phyloP scores from a whole-genome alignment of 148 eudicot species.

The Chenopodium album region DNA sequence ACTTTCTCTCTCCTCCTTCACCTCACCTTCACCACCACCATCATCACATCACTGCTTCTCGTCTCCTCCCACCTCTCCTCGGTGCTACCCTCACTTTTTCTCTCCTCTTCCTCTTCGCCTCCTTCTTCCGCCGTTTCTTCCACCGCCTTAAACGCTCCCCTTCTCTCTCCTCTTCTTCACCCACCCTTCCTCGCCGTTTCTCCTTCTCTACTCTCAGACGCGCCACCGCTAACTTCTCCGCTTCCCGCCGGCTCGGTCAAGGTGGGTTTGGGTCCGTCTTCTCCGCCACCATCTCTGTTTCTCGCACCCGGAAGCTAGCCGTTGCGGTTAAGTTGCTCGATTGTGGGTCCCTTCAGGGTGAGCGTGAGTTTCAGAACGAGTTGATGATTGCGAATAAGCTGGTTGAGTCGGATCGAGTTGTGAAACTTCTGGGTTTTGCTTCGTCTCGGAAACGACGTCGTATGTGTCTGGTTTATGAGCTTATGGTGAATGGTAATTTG shows the following conservation, averaged over 20 bases:
- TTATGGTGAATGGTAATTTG: slow-evolving; percentile 78
- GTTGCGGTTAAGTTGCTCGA: slow-evolving; percentile 85
- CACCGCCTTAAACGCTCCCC: slow-evolving; percentile 36
- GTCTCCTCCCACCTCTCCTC: slow-evolving; percentile 38
- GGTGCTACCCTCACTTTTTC: slow-evolving; percentile 46
- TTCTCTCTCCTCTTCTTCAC: slow-evolving; percentile 35
- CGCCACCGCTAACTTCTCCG: slow-evolving; percentile 56
- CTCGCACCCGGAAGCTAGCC: not conserved
- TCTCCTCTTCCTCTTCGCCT: slow-evolving; percentile 42
- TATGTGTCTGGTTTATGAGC: slow-evolving; percentile 80
- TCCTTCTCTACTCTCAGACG: slow-evolving; percentile 65
- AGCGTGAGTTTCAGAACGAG: slow-evolving; percentile 95
- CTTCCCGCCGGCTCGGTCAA: slow-evolving; percentile 65
- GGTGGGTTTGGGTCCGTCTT: slow-evolving; percentile 90
- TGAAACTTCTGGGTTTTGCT: slow-evolving; percentile 67
- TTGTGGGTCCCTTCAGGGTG: slow-evolving; percentile 79
- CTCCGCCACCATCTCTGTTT: slow-evolving; percentile 36
- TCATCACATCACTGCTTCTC: slow-evolving; percentile 10
- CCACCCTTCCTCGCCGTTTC: slow-evolving; percentile 50
- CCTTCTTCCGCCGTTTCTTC: slow-evolving; percentile 52
- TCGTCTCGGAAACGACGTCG: slow-evolving; percentile 57
- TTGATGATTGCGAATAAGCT: slow-evolving; percentile 52
- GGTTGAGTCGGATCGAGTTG: slow-evolving; percentile 45
- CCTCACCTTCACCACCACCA: slow-evolving; percentile 13
- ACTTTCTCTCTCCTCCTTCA: slow-evolving; percentile 6